A percentile compares a stretch with the other conserved stretches of the same genome.
phyloP scores from a whole-genome alignment of 176 grass and related monocot species.

The Avena insularis region DNA sequence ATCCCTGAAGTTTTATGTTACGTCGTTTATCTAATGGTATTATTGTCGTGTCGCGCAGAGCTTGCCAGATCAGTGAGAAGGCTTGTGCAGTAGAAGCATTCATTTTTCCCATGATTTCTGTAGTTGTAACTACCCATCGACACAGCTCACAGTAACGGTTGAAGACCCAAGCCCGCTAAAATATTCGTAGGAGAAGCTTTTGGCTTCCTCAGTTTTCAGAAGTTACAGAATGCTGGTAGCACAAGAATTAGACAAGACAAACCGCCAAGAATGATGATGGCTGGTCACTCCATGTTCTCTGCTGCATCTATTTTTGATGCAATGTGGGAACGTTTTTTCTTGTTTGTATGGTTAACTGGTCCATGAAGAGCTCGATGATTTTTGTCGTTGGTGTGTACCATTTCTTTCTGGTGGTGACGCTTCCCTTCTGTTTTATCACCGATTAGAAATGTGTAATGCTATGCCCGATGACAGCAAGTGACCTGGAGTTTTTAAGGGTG shows the following conservation, averaged over 20 bases:
- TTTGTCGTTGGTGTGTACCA: not conserved
- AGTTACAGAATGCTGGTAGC: not conserved
- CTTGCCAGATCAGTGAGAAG: constrained; percentile 37
- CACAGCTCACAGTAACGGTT: not conserved
- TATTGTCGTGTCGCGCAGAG: constrained; percentile 35
- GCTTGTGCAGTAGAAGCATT: not conserved
- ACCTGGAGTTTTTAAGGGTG: no score
- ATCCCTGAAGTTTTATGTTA: not conserved
- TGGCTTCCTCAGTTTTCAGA: not conserved
- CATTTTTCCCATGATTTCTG: not conserved
- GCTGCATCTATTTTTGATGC: not conserved
- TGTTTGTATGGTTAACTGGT: not conserved
- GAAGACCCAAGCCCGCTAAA: not conserved
- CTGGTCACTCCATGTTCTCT: not conserved
- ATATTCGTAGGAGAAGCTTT: constrained; percentile 3
- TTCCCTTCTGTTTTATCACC: not conserved
- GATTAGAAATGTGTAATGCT: no score
- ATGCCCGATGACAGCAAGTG: no score
- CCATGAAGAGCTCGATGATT: not conserved
- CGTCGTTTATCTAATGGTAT: constrained; percentile 5
- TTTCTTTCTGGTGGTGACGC: not conserved
- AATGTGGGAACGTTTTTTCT: not conserved
- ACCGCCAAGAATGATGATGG: not conserved
- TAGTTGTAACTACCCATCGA: constrained; percentile 3
- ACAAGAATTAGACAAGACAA: not conserved